Conservation (phyloP, 2,329 filamentous ascomycete genomes). For the Botrytis cinerea region DNA sequence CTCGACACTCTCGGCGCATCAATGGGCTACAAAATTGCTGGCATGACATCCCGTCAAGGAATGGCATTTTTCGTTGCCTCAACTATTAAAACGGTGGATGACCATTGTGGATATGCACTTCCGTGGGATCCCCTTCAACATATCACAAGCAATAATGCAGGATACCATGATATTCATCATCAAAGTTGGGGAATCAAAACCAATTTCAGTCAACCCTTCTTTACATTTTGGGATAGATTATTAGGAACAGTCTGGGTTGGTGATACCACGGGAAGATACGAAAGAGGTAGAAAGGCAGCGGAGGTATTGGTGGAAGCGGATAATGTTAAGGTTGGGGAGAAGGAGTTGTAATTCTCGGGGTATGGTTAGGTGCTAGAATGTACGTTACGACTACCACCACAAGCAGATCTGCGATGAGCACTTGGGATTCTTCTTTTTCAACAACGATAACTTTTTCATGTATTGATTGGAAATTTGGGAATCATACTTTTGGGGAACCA, state of each 20-base stretch:
- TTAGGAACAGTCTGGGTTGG: constrained; percentile 62
- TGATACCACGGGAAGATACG: constrained; percentile 38
- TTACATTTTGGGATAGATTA: constrained; percentile 90
- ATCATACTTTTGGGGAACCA: constrained; percentile 1
- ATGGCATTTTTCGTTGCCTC: constrained; percentile 88
- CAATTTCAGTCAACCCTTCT: constrained; percentile 88
- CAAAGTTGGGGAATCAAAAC: constrained; percentile 99
- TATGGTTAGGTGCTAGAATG: not conserved
- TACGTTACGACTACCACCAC: constrained; percentile 18
- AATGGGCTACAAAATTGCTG: constrained; percentile 75
- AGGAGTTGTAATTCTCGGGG: constrained; percentile 3
- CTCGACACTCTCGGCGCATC: constrained; percentile 88
- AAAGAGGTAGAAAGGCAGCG: constrained; percentile 37
- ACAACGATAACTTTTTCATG: constrained; percentile 6
- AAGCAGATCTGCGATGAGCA: not conserved
- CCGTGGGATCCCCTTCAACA: constrained; percentile 93
- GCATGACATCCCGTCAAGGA: constrained; percentile 82
- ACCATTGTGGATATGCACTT: constrained; percentile 95
- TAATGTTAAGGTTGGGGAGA: constrained; percentile 24
- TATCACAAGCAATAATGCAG: constrained; percentile 91
- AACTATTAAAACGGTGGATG: constrained; percentile 94
- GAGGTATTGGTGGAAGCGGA: constrained; percentile 38
- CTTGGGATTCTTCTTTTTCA: constrained; percentile 9
- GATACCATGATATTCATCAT: constrained; percentile 97
- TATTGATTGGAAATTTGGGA: constrained; percentile 21